Evolutionary conservation across 2,329 filamentous ascomycete species (phyloP), one percentile per base, ranked within the genome.

Genomic region (Cordyceps cicadae): DNA sequence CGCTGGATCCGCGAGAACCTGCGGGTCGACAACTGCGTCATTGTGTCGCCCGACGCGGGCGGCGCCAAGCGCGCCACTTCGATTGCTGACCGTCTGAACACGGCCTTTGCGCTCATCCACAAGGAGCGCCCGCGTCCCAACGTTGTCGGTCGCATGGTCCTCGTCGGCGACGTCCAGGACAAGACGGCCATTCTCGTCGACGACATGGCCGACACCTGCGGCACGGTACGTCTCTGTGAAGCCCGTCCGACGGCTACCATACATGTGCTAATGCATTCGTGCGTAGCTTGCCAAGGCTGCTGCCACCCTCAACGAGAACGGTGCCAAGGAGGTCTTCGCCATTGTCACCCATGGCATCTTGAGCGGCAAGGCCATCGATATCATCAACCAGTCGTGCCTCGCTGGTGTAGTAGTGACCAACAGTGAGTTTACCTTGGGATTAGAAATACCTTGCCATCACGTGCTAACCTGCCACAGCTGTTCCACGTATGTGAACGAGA

Each of bases 151-250:
- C 87, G 90, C 68, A 96, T 96, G 91, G 90, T 78, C 0, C 87
- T 99, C n/a, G 93, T 97, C 55, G 94, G 94, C 66, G 92, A 95
- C 66, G 94, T 97, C 52, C 83, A 86, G 66, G 89, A 90, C 76
- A 94, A 94, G 78, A 87, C 93, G 34, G 93, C 93, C 63, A 97
- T 99, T 70, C 86, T 99, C 54, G 93, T 99, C 58, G 93, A 97
- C 72, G 93, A 97, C 72, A 97, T 97, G 91, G 92, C 92, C 37
- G 93, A 97, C 72, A 97, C 93, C 4, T 97, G 92, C 73, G 92
- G 92, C 66, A 96, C 91, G 45, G 73, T 75, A 70, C 59, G 71
- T 59, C 12, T 11, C 45, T 34, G 5, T 49, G 51, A 6, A 14
- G 50, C 5, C 7, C 29, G 4, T 24, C 24, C 4, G 32, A 17